These are phyloP conservation scores for Penicillium pulvis DNA, from an alignment of 495 filamentous ascomycete genomes.

Conservation along the genomic window DNA sequence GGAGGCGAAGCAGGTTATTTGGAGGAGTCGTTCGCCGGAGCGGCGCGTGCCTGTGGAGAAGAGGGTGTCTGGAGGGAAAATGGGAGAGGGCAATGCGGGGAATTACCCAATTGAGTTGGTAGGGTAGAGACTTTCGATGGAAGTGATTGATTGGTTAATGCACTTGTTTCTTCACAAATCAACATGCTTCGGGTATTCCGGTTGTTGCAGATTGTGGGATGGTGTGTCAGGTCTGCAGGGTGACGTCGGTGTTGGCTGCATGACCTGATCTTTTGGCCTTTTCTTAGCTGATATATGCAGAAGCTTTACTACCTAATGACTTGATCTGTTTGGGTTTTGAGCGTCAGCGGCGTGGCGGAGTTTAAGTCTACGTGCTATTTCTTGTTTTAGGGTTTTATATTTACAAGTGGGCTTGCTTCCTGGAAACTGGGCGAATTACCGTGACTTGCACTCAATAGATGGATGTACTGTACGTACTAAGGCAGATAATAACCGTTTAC, in stretches of 20 bases:
- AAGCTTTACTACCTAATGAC: too few species aligned
- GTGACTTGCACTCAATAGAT: too few species aligned
- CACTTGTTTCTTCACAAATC: background rate
- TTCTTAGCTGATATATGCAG: too few species aligned
- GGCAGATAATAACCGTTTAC: too few species aligned
- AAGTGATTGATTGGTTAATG: background rate
- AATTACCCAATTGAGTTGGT: background rate
- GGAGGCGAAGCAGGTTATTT: conserved; percentile 28
- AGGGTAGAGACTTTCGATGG: background rate
- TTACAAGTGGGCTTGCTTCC: too few species aligned
- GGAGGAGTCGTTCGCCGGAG: conserved; percentile 22
- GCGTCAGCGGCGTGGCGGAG: too few species aligned
- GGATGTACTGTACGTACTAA: too few species aligned
- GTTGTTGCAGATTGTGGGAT: background rate
- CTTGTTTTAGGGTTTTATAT: too few species aligned
- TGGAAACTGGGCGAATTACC: too few species aligned
- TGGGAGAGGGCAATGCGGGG: background rate
- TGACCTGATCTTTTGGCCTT: too few species aligned
- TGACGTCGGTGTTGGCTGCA: background rate
- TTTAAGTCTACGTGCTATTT: too few species aligned
- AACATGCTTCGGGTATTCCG: background rate
- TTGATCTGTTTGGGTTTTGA: too few species aligned
- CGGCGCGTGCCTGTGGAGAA: background rate
- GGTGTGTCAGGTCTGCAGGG: background rate
- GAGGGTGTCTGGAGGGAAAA: background rate